Evolutionary conservation across 2,329 filamentous ascomycete genomes (phyloP).

Genomic region (Cercospora sojina): DNA sequence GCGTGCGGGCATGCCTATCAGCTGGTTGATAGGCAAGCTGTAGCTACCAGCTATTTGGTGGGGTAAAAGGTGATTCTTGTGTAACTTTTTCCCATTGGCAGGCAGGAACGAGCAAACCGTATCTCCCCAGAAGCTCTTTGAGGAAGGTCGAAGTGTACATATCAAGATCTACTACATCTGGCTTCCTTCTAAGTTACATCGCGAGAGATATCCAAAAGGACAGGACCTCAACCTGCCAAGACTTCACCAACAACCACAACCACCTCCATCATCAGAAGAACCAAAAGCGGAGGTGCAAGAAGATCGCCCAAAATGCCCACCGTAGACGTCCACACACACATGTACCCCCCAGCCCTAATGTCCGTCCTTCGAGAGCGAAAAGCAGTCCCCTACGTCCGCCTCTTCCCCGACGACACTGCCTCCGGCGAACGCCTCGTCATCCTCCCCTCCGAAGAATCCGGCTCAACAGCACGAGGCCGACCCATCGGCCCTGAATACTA

Average conservation of each 20-base stretch:
- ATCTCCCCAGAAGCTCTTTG: not conserved
- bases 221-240: not conserved
- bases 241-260: not conserved
- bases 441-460: constrained; percentile 34
- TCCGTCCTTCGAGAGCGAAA: constrained; percentile 56
- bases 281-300: not conserved
- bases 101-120: not conserved
- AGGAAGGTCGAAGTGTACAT: not conserved
- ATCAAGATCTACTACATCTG: not conserved
- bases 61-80: constrained; percentile 6
- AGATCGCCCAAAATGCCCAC: constrained; percentile 37
- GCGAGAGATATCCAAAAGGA: not conserved
- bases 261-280: not conserved
- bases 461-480: constrained; percentile 61
- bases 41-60: constrained; percentile 8
- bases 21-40: constrained; percentile 16
- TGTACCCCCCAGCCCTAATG: constrained; percentile 57
- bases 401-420: constrained; percentile 54
- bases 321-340: constrained; percentile 63
- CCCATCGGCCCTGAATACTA: constrained; percentile 83
- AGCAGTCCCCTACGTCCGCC: constrained; percentile 69
- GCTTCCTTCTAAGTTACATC: not conserved
- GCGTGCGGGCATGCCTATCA: constrained; percentile 10
- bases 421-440: constrained; percentile 58
- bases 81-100: constrained; percentile 4